Evolutionary conservation across 495 filamentous ascomycete genomes (phyloP).

Genomic region (Penicillium nucicola): DNA sequence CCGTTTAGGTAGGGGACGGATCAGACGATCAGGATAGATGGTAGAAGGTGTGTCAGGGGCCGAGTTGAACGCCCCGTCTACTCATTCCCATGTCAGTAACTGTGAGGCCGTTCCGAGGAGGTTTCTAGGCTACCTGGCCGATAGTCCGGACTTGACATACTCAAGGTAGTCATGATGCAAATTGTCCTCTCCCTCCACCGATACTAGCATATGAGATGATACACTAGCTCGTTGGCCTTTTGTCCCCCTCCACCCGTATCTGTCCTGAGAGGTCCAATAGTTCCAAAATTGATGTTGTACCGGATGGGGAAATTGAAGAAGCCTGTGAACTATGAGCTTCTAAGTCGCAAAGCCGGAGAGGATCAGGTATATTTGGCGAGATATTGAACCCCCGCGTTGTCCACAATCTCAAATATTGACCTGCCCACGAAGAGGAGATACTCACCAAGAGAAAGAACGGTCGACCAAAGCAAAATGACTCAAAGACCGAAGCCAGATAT

Average conservation of each 20-base stretch:
- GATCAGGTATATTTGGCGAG: background rate
- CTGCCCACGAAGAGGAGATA: conserved; percentile 25
- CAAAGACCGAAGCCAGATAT: no score
- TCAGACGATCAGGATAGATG: conserved; percentile 81
- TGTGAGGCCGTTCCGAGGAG: conserved; percentile 19
- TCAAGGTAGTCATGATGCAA: conserved; percentile 48
- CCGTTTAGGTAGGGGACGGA: conserved; percentile 88
- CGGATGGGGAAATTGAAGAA: background rate
- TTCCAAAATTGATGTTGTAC: conserved; percentile 1
- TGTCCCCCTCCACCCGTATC: conserved; percentile 22
- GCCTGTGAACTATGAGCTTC: no score
- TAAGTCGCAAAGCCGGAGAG: no score
- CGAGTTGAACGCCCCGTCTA: conserved; percentile 52
- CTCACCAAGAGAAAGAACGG: conserved; percentile 7
- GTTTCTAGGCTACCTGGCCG: conserved; percentile 7
- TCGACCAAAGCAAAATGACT: background rate
- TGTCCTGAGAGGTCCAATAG: conserved; percentile 8
- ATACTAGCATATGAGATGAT: conserved; percentile 12
- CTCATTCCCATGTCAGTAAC: conserved; percentile 41
- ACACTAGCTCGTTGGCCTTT: conserved; percentile 11
- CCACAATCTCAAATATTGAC: conserved; percentile 23
- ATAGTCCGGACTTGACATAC: conserved; percentile 34
- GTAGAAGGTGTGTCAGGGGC: conserved; percentile 72
- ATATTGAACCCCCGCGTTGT: conserved; percentile 9
- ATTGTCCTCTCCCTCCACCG: conserved; percentile 33